phyloP scores from a whole-genome alignment of 495 filamentous ascomycete genomes.

The Hyaloscypha variabilis region DNA sequence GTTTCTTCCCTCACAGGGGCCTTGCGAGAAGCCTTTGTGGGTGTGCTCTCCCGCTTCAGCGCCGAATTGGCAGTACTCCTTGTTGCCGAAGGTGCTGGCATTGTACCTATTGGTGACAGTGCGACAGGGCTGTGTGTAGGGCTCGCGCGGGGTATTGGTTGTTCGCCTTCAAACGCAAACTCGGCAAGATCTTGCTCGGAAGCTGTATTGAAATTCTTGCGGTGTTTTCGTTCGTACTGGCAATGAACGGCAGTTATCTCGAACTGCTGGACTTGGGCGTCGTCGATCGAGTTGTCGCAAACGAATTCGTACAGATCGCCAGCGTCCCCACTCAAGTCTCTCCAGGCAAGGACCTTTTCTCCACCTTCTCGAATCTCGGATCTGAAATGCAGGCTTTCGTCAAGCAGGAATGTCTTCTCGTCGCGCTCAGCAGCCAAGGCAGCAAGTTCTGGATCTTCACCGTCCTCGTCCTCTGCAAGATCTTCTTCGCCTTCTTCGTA shows the following conservation, averaged over 20 bases:
- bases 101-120: slow-evolving; percentile 23
- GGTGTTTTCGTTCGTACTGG: slow-evolving; percentile 95
- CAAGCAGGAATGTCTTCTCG: slow-evolving; percentile 95
- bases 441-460: slow-evolving; percentile 72
- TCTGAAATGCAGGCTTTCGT: slow-evolving; percentile 87
- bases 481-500: slow-evolving; percentile 98
- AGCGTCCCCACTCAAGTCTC: slow-evolving; percentile 88
- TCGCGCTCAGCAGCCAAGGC: slow-evolving; percentile 74
- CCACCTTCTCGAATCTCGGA: slow-evolving; percentile 76
- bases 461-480: slow-evolving; percentile 79
- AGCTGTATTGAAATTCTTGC: slow-evolving; percentile 74
- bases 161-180: slow-evolving; percentile 79
- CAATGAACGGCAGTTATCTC: slow-evolving; percentile 86
- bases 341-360: slow-evolving; percentile 88
- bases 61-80: slow-evolving; percentile 34
- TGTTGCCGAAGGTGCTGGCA: slow-evolving; percentile 6
- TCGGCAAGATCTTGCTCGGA: slow-evolving; percentile 78
- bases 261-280: slow-evolving; percentile 76
- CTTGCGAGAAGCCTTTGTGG: slow-evolving; percentile 22
- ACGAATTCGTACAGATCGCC: slow-evolving; percentile 97
- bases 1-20: slow-evolving; percentile 37
- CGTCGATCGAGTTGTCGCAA: slow-evolving; percentile 73
- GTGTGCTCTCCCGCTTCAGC: slow-evolving; percentile 30
- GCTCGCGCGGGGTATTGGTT: slow-evolving; percentile 81
- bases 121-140: slow-evolving; percentile 47